A percentile compares a stretch with the other conserved stretches of the same genome.
Conservation (phyloP, 1,284 basidiomycete genomes). For the Bjerkandera adusta region DNA sequence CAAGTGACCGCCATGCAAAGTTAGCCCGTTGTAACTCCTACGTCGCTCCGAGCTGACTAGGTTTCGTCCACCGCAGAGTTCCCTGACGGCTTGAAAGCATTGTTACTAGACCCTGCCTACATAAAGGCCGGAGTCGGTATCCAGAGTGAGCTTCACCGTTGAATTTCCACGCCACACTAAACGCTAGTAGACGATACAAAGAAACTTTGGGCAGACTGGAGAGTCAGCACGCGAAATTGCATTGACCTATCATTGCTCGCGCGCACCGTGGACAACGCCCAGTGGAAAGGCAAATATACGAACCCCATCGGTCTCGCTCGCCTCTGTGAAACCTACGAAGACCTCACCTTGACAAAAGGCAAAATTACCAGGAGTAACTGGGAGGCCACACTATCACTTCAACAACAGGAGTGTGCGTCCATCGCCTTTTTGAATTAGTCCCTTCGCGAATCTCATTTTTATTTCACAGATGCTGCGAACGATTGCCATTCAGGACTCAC, state of each 20-base stretch:
- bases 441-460: slow-evolving; percentile 2
- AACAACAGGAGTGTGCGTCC: slow-evolving; percentile 58
- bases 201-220: slow-evolving; percentile 58
- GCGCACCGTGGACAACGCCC: slow-evolving; percentile 60
- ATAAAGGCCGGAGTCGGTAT: slow-evolving; percentile 71
- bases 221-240: slow-evolving; percentile 49
- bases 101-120: slow-evolving; percentile 50
- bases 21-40: slow-evolving; percentile 25
- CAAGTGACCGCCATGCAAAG: slow-evolving; percentile 63
- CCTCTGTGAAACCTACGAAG: slow-evolving; percentile 56
- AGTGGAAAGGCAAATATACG: slow-evolving; percentile 66
- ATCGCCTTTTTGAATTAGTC: not conserved
- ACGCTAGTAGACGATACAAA: slow-evolving; percentile 56
- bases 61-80: too few species aligned
- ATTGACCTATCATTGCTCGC: slow-evolving; percentile 70
- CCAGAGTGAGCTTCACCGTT: slow-evolving; percentile 43
- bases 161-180: not conserved
- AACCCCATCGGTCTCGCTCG: slow-evolving; percentile 56
- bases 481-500: slow-evolving; percentile 62
- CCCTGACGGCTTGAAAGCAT: slow-evolving; percentile 44
- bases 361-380: slow-evolving; percentile 64
- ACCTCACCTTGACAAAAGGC: slow-evolving; percentile 51
- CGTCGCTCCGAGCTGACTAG: slow-evolving; percentile 1
- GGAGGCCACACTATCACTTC: slow-evolving; percentile 44
- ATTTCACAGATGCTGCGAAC: slow-evolving; percentile 61